These are phyloP conservation scores for Triticum urartu DNA, from an alignment of 176 grass and related monocot genomes.

Conservation along the genomic window DNA sequence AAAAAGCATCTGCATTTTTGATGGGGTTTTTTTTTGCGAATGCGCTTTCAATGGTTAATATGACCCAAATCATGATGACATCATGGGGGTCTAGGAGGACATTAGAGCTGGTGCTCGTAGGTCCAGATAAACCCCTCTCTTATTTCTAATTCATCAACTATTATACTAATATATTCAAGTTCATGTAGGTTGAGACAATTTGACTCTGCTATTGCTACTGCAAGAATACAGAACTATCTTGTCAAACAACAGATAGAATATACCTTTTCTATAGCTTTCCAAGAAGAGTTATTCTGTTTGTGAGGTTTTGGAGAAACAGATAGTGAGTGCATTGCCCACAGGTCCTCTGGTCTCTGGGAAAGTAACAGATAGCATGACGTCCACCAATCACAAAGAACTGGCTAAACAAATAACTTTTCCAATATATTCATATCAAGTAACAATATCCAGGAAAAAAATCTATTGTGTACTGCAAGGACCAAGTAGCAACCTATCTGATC, in stretches of 20 bases:
- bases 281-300: constrained; percentile 84
- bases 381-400: constrained; percentile 17
- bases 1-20: background rate
- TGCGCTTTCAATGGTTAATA: no score
- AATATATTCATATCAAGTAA: background rate
- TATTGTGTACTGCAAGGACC: background rate
- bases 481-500: background rate
- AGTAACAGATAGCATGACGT: constrained; percentile 27
- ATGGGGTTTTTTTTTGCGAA: no score
- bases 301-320: constrained; percentile 91
- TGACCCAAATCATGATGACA: background rate
- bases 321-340: constrained; percentile 79
- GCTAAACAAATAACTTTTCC: background rate
- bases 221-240: background rate
- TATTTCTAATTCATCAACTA: background rate
- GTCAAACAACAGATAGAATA: background rate
- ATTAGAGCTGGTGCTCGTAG: background rate
- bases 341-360: constrained; percentile 81
- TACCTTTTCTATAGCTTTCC: constrained; percentile 91
- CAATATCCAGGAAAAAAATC: background rate
- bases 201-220: background rate
- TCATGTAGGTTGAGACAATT: constrained; percentile 12
- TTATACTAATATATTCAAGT: background rate
- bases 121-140: background rate
- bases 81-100: background rate